A percentile compares a stretch with the other conserved stretches of the same genome.
phyloP scores from a whole-genome alignment of 2,329 filamentous ascomycete genomes.

The Mycosphaerella sp. region DNA sequence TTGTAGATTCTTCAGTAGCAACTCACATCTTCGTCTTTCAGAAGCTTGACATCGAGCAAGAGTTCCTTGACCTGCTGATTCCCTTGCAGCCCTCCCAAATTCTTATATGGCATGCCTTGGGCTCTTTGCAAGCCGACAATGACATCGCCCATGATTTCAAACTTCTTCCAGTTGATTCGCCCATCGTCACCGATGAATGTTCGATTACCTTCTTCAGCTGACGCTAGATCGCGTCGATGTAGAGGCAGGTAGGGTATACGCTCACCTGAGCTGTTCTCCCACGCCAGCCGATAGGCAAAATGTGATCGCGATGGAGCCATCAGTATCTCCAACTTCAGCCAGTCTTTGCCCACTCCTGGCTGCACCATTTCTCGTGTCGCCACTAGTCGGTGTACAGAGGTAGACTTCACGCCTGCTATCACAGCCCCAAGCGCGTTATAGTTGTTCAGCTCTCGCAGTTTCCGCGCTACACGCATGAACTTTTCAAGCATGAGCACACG shows the following conservation, averaged over 20 bases:
- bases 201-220: constrained; percentile 83
- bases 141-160: constrained; percentile 90
- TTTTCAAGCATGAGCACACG: constrained; percentile 86
- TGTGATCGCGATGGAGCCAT: constrained; percentile 92
- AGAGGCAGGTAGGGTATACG: constrained; percentile 91
- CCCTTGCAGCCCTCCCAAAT: constrained; percentile 47
- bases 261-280: constrained; percentile 88
- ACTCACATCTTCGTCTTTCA: constrained; percentile 79
- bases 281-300: constrained; percentile 91
- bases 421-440: constrained; percentile 96
- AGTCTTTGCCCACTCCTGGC: constrained; percentile 67
- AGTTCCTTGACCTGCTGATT: constrained; percentile 66
- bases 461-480: constrained; percentile 82
- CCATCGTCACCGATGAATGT: constrained; percentile 65
- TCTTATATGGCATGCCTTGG: constrained; percentile 75
- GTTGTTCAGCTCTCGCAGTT: constrained; percentile 86
- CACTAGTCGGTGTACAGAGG: constrained; percentile 72
- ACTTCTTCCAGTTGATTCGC: constrained; percentile 95
- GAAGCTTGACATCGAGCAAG: constrained; percentile 74
- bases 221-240: constrained; percentile 81
- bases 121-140: constrained; percentile 86
- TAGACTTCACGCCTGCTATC: constrained; percentile 84
- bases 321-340: constrained; percentile 78
- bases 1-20: neutral
- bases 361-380: constrained; percentile 74